Evolutionary conservation across 2,329 filamentous ascomycete genomes (phyloP).

Genomic region (Aspergillus sclerotialis): DNA sequence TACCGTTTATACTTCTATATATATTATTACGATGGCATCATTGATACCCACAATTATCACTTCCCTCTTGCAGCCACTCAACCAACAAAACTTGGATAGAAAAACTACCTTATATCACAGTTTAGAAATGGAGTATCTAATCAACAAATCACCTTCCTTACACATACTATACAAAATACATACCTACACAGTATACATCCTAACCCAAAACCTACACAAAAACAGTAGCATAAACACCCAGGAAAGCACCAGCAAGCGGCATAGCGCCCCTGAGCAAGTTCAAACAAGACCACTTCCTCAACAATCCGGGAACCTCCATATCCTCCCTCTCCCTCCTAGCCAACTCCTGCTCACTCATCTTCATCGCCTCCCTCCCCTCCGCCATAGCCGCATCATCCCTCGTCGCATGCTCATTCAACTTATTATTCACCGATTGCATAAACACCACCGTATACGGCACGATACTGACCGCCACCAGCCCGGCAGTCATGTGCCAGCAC

Average conservation of each 20-base stretch:
- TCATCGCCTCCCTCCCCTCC: slow-evolving; percentile 15
- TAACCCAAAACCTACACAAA: not conserved
- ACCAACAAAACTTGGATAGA: slow-evolving; percentile 5
- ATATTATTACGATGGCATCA: not conserved
- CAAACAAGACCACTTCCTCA: slow-evolving; percentile 15
- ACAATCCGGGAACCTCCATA: slow-evolving; percentile 9
- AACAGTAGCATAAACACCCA: slow-evolving; percentile 16
- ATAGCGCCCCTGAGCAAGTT: slow-evolving; percentile 17
- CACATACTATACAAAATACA: not conserved
- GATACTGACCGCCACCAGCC: slow-evolving; percentile 15
- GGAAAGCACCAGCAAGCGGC: slow-evolving; percentile 16
- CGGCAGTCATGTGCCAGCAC: slow-evolving; percentile 17
- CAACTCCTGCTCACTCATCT: slow-evolving; percentile 12
- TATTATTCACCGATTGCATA: slow-evolving; percentile 21
- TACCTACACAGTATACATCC: not conserved
- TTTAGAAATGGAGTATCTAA: not conserved
- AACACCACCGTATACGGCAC: slow-evolving; percentile 19
- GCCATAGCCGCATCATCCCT: slow-evolving; percentile 15
- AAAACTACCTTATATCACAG: not conserved
- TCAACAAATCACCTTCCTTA: not conserved
- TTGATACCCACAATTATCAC: no score
- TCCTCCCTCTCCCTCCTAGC: slow-evolving; percentile 13
- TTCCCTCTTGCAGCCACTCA: no score
- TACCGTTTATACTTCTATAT: slow-evolving; percentile 6
- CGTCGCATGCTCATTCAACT: slow-evolving; percentile 16